phyloP scores from a whole-genome alignment of 1,284 basidiomycete species.

The Gomphus bonarii region DNA sequence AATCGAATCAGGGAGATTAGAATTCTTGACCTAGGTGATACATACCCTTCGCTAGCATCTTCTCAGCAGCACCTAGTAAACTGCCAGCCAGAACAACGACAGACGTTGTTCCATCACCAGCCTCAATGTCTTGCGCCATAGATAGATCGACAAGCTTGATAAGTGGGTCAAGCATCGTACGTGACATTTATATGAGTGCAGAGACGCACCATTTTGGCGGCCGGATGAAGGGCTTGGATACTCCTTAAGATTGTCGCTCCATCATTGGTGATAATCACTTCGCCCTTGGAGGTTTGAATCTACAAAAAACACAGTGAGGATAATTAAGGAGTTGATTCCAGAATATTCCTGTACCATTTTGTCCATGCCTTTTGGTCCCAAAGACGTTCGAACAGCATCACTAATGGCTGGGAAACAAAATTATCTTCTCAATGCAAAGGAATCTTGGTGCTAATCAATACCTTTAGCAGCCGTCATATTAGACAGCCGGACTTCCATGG shows the following conservation, averaged over 20 bases:
- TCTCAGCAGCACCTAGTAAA: slow-evolving; percentile 90
- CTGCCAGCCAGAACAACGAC: slow-evolving; percentile 96
- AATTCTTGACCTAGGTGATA: background rate
- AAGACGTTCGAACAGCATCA: slow-evolving; percentile 92
- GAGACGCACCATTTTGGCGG: slow-evolving; percentile 82
- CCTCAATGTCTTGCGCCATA: slow-evolving; percentile 96
- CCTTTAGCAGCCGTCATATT: slow-evolving; percentile 97
- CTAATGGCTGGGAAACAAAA: slow-evolving; percentile 67
- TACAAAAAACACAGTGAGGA: slow-evolving; percentile 24
- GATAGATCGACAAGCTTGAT: slow-evolving; percentile 90
- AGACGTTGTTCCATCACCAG: slow-evolving; percentile 98
- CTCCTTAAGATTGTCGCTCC: slow-evolving; percentile 97
- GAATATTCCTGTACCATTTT: slow-evolving; percentile 69
- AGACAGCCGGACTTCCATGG: slow-evolving; percentile 87
- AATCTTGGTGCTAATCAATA: slow-evolving; percentile 24
- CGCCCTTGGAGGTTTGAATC: slow-evolving; percentile 97
- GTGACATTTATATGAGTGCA: slow-evolving; percentile 7
- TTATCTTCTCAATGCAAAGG: slow-evolving; percentile 11
- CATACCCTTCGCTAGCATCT: slow-evolving; percentile 84
- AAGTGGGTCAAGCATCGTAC: slow-evolving; percentile 14
- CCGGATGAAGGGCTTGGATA: slow-evolving; percentile 96
- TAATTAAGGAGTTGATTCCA: background rate
- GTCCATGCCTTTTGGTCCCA: slow-evolving; percentile 99
- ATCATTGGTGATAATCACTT: slow-evolving; percentile 98
- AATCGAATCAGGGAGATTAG: background rate